These are phyloP conservation scores for Pseudopyricularia cyperi DNA, from an alignment of 2,329 filamentous ascomycete genomes.

Conservation along the genomic window DNA sequence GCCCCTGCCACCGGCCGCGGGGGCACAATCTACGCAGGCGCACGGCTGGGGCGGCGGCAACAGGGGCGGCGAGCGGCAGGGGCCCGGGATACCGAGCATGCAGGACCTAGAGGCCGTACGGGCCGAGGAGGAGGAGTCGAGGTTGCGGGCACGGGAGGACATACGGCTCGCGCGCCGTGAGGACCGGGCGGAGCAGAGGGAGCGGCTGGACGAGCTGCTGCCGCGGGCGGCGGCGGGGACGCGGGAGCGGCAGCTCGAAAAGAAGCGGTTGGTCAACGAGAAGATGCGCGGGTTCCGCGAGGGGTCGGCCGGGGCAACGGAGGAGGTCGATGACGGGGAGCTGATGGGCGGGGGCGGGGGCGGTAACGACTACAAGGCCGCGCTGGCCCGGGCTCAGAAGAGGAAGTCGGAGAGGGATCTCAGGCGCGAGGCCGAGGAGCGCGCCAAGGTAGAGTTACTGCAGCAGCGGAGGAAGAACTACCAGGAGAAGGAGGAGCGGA, in stretches of 20 bases:
- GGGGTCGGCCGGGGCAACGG: constrained; percentile 41
- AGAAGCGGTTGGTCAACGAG: constrained; percentile 59
- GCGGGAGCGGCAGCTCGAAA: constrained; percentile 75
- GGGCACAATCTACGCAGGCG: constrained; percentile 24
- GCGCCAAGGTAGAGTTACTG: background rate
- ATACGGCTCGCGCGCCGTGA: constrained; percentile 48
- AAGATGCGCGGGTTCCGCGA: constrained; percentile 63
- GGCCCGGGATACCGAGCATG: constrained; percentile 52
- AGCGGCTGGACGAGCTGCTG: constrained; percentile 60
- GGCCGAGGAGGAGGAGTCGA: constrained; percentile 37
- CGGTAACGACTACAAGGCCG: constrained; percentile 54
- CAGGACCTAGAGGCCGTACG: constrained; percentile 57
- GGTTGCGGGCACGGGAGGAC: constrained; percentile 29
- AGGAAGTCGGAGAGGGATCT: constrained; percentile 79
- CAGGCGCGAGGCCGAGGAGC: constrained; percentile 53
- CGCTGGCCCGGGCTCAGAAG: constrained; percentile 50
- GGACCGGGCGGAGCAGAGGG: constrained; percentile 55
- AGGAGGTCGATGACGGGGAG: constrained; percentile 58
- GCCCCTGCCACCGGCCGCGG: constrained; percentile 27
- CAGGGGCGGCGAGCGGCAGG: constrained; percentile 20
- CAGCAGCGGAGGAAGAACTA: background rate
- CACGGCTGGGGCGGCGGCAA: constrained; percentile 10
- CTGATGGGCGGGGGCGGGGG: constrained; percentile 64
- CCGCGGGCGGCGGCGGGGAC: constrained; percentile 76
- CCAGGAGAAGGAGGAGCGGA: constrained; percentile 1